These are phyloP conservation scores for Tulasnella sp. DNA, from an alignment of 768 basidiomycete genomes.

Conservation along the genomic window DNA sequence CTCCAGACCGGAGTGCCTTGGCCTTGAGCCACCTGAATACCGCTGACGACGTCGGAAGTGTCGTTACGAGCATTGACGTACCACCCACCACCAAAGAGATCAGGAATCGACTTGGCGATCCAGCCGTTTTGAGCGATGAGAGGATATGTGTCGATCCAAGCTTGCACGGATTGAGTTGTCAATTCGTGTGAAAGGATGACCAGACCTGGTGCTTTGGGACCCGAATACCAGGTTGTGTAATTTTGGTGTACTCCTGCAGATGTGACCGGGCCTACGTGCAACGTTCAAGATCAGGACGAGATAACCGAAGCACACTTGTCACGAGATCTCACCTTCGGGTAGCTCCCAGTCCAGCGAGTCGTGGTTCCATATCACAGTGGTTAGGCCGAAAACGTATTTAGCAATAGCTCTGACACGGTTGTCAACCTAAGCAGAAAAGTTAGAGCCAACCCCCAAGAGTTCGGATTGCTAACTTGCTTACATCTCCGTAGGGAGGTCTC, in stretches of 20 bases:
- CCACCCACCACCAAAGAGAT: conserved; percentile 26
- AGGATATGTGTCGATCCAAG: conserved; percentile 26
- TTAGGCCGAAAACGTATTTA: conserved; percentile 35
- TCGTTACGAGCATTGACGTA: conserved; percentile 28
- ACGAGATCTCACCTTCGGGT: not conserved
- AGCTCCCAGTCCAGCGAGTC: conserved; percentile 26
- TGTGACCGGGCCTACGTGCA: conserved; percentile 2
- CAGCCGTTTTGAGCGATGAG: conserved; percentile 29
- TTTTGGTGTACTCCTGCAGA: conserved; percentile 7
- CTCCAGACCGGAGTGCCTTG: not conserved
- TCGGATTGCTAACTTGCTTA: conserved; percentile 10
- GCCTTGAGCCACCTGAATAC: conserved; percentile 4
- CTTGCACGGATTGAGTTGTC: conserved; percentile 27
- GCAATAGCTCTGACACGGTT: conserved; percentile 39
- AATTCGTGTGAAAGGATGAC: conserved; percentile 34
- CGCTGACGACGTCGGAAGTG: conserved; percentile 6
- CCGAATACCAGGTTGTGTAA: conserved; percentile 10
- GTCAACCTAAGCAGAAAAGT: conserved; percentile 30
- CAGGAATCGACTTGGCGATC: conserved; percentile 29
- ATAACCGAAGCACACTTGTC: not conserved
- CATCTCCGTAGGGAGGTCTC: conserved; percentile 29
- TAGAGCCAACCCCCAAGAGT: conserved; percentile 12
- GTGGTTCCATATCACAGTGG: conserved; percentile 35
- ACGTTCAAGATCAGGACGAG: not conserved
- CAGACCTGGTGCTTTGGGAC: conserved; percentile 30